These are phyloP conservation scores for Circinella umbellata DNA, from an alignment of 371 early-diverging fungal species.

Conservation along the genomic window DNA sequence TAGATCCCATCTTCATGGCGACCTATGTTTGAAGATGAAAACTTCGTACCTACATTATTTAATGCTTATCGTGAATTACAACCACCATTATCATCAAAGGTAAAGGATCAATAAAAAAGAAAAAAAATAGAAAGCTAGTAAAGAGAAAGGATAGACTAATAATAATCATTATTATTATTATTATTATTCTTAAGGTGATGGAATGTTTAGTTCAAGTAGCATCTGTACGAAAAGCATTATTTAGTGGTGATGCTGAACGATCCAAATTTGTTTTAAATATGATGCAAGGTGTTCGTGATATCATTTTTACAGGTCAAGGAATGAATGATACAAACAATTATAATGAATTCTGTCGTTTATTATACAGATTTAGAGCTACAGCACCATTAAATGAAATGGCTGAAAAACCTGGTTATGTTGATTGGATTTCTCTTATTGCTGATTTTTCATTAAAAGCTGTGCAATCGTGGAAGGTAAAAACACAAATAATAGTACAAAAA, in stretches of 20 bases:
- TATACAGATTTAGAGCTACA: conserved; percentile 82
- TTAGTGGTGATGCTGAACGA: conserved; percentile 72
- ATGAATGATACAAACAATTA: conserved; percentile 78
- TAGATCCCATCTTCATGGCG: conserved; percentile 86
- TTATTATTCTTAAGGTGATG: conserved; percentile 62
- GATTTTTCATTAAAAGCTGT: conserved; percentile 80
- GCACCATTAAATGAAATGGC: conserved; percentile 81
- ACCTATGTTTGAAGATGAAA: conserved; percentile 67
- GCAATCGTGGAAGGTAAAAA: conserved; percentile 72
- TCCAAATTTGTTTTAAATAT: conserved; percentile 69
- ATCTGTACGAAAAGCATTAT: conserved; percentile 85
- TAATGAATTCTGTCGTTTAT: conserved; percentile 85
- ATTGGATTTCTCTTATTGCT: conserved; percentile 77
- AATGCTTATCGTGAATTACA: conserved; percentile 68
- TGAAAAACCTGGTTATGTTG: conserved; percentile 67
- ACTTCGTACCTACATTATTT: conserved; percentile 75
- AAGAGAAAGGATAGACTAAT: not conserved
- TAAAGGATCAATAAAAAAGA: conserved; percentile 7
- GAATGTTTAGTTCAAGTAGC: conserved; percentile 83
- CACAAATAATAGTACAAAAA: not conserved
- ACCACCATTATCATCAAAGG: conserved; percentile 54
- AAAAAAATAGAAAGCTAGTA: not conserved
- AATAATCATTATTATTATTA: not conserved
- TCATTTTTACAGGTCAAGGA: conserved; percentile 65
- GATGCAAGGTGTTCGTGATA: conserved; percentile 74